Base-by-base conservation (phyloP, 2,329 filamentous ascomycete genomes). In the Aureobasidium sp. region DNA sequence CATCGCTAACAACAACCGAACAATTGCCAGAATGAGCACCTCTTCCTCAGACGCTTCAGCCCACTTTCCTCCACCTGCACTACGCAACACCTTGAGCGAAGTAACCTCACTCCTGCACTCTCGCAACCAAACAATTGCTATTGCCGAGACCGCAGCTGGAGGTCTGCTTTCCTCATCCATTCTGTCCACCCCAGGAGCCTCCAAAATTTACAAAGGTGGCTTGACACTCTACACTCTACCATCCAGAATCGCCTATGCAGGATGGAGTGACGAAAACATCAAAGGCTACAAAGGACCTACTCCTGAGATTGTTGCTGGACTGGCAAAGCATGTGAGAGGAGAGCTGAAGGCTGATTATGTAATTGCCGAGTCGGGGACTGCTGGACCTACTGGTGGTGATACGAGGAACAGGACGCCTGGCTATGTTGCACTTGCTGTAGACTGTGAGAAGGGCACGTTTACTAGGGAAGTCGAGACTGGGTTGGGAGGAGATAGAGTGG, bases 91-190 rank as follows among this genome's bases (percentile, higher is more conserved):
- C 36, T 74, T 79, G 12, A 67, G 71, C 36, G 80, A 84, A 72
- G 77, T 86, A 29, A 77, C 79, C 3, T 69, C 72, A 2, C 76
- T 85, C 42, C 77, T 87, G 42, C 82, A 80, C 66, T 75, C 80
- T 47, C 78, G 78, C 61, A 77, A 79, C 64, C 81, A 86, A 69
- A 85, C 79, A 37, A 77, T 87, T 65, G 82, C 79, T 63, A 80
- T 87, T 41, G 84, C 82, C 59, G 85, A 87, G 71, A 87, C 84
- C 23, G 84, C 84, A 52, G 82, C 84, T 9, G 85, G 85, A 37
- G 85, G 85, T 15, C 77, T 88, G 34, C 81, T 87, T 63, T 84
- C 82, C 51, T 80, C 83, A 29, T 77, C 80, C 46, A 74, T 87
- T 23, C 79, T 87, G 63, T 79, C 82, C 61, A 79, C 76, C 17